Conservation (phyloP, 208 protist genomes). For the Strigomonas culicis region DNA sequence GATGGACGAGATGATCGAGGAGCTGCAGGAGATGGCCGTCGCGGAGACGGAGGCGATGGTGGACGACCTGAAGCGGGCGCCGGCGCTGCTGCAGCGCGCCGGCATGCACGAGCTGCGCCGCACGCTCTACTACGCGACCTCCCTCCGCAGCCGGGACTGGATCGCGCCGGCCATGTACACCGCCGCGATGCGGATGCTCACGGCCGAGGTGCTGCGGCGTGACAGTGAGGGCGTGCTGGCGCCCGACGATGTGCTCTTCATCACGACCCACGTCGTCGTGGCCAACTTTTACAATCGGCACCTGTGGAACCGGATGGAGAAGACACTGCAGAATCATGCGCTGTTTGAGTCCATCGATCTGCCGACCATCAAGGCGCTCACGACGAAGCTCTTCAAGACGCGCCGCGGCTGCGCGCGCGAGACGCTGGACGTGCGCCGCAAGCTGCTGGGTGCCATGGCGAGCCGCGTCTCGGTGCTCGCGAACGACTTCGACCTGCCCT, state of each 20-base stretch:
- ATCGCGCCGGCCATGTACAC: conserved; percentile 59
- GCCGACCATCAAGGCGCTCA: conserved; percentile 79
- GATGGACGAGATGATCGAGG: conserved; percentile 82
- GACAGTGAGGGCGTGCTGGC: conserved; percentile 82
- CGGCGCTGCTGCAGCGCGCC: conserved; percentile 65
- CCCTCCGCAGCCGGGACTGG: conserved; percentile 69
- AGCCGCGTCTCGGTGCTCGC: conserved; percentile 71
- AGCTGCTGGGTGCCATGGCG: conserved; percentile 73
- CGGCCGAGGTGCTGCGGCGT: conserved; percentile 75
- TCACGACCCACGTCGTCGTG: conserved; percentile 76
- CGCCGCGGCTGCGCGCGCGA: conserved; percentile 75
- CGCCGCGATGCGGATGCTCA: conserved; percentile 73
- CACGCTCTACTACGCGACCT: conserved; percentile 82
- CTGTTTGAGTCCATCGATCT: conserved; percentile 80
- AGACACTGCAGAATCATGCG: conserved; percentile 32
- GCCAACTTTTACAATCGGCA: conserved; percentile 90
- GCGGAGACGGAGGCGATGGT: conserved; percentile 56
- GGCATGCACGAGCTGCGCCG: conserved; percentile 88
- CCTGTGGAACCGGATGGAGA: conserved; percentile 86
- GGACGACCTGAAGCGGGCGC: conserved; percentile 33
- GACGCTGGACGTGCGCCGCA: conserved; percentile 79
- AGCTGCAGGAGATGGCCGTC: conserved; percentile 57
- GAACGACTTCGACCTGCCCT: conserved; percentile 87
- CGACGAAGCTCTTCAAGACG: conserved; percentile 85
- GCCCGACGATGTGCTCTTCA: conserved; percentile 83